Evolutionary conservation across 2,329 filamentous ascomycete genomes (phyloP).

Genomic region (Pseudogymnoascus sp.): DNA sequence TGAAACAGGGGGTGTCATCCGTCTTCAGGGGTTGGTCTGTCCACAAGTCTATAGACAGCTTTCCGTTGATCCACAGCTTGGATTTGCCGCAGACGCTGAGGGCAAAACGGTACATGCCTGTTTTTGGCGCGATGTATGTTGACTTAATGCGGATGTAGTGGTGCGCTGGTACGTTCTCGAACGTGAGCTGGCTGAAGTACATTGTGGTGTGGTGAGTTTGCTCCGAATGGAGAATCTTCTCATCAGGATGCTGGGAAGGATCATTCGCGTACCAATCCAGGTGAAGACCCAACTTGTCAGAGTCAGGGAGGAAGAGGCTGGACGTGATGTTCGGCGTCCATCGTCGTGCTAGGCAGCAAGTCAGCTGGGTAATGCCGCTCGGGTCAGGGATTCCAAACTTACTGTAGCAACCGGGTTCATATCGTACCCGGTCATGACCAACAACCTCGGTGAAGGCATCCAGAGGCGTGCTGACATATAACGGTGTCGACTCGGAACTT

Average conservation of each 20-base stretch:
- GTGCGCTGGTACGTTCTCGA: neutral
- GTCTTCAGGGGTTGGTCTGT: neutral
- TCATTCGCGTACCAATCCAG: neutral
- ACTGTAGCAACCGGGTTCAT: too few relatives aligned
- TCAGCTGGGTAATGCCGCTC: too few relatives aligned
- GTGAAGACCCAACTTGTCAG: too few relatives aligned
- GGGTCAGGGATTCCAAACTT: too few relatives aligned
- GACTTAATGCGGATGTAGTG: neutral
- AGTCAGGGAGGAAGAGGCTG: too few relatives aligned
- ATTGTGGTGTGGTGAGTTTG: neutral
- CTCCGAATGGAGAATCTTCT: neutral
- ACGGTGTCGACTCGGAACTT: too few relatives aligned
- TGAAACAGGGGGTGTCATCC: neutral
- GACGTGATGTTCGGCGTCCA: too few relatives aligned
- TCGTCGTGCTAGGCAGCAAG: too few relatives aligned
- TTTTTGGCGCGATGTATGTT: neutral
- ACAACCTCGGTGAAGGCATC: too few relatives aligned
- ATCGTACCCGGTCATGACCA: too few relatives aligned
- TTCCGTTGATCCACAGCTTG: neutral
- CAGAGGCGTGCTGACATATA: too few relatives aligned
- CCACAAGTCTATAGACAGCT: neutral
- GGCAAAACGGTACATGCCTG: neutral
- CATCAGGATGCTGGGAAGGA: neutral
- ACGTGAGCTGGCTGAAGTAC: neutral
- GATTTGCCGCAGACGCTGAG: neutral